phyloP scores from a whole-genome alignment of 306 rosid genomes.

The Vicia villosa region DNA sequence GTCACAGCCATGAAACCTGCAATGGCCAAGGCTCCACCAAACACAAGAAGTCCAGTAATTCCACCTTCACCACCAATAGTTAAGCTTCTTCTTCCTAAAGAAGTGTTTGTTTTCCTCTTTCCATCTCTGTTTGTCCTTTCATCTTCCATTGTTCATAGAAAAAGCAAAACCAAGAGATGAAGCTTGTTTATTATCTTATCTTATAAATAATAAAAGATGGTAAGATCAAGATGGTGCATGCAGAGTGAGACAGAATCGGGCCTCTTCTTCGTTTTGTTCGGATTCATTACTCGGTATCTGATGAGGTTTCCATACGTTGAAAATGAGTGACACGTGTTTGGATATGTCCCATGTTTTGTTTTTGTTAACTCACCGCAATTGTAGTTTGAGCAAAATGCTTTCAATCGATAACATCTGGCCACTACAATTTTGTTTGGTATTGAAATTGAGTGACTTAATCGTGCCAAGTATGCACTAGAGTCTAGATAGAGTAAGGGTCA shows the following conservation, averaged over 20 bases:
- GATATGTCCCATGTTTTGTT: slow-evolving; percentile 2
- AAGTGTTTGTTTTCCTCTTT: slow-evolving; percentile 27
- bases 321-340: slow-evolving; percentile 37
- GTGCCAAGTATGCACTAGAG: background rate
- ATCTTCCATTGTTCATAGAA: slow-evolving; percentile 28
- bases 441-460: slow-evolving; percentile 3
- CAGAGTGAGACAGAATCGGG: slow-evolving; percentile 34
- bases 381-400: slow-evolving; percentile 17
- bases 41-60: slow-evolving; percentile 45
- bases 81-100: slow-evolving; percentile 11
- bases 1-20: slow-evolving; percentile 47
- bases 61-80: slow-evolving; percentile 40
- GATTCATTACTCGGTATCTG: slow-evolving; percentile 13
- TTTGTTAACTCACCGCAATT: slow-evolving; percentile 32
- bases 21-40: slow-evolving; percentile 60
- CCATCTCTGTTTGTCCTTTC: slow-evolving; percentile 29
- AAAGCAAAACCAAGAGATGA: slow-evolving; percentile 10
- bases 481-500: slow-evolving; percentile 1
- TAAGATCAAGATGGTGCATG: background rate
- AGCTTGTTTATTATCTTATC: background rate
- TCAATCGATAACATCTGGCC: background rate
- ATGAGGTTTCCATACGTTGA: slow-evolving; percentile 7
- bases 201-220: background rate
- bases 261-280: slow-evolving; percentile 14
- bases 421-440: slow-evolving; percentile 15